These are phyloP conservation scores for Hemerocallis citrina DNA, from an alignment of 106 monocot genomes.

Conservation along the genomic window DNA sequence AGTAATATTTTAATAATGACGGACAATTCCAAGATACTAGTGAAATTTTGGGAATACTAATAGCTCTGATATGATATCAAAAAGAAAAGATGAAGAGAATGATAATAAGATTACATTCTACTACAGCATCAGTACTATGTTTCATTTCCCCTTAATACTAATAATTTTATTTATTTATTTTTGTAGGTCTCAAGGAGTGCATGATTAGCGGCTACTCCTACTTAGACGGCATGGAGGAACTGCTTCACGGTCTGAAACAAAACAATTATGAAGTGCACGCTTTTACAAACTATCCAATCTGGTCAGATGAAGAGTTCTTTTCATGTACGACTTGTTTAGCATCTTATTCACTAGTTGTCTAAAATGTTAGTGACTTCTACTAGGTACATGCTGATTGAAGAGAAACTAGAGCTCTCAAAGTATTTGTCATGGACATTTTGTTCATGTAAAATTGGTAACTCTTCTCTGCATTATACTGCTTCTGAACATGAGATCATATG, in stretches of 20 bases:
- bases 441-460: constrained; percentile 69
- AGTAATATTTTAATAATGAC: no score
- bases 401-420: constrained; percentile 76
- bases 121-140: no score
- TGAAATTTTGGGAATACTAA: no score
- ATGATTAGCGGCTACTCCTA: constrained; percentile 71
- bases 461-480: background rate
- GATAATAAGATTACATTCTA: no score
- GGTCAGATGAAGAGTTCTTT: constrained; percentile 32
- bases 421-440: constrained; percentile 98
- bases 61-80: no score
- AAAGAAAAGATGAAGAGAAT: no score
- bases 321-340: background rate
- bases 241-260: constrained; percentile 59
- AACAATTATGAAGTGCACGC: constrained; percentile 90
- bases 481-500: background rate
- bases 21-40: no score
- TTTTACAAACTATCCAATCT: constrained; percentile 95
- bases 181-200: constrained; percentile 85
- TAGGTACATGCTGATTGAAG: constrained; percentile 95
- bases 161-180: background rate
- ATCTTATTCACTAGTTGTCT: background rate
- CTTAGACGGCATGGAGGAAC: constrained; percentile 69
- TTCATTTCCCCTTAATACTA: no score
- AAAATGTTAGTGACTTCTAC: constrained; percentile 11